Percentiles rank a stretch among this genome's conserved stretches.
Conservation (phyloP, 129 eudicot species). For the Chrysanthemum seticuspe region DNA sequence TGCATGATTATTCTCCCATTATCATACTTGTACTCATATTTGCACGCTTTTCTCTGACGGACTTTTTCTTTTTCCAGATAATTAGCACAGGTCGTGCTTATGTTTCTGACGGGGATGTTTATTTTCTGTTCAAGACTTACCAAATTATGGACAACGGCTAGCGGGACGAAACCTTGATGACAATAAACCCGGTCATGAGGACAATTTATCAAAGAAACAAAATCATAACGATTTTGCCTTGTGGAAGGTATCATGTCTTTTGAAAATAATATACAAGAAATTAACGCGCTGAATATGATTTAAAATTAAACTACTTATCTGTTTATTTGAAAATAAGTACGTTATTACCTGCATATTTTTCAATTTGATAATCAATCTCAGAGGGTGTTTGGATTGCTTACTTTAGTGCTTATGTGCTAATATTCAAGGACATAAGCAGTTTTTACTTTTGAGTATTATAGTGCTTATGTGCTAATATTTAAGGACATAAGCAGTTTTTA, state of each 20-base stretch:
- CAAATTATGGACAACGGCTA: conserved; percentile 54
- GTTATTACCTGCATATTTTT: too few species aligned
- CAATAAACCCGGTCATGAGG: conserved; percentile 83
- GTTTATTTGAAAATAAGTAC: too few species aligned
- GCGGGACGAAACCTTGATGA: conserved; percentile 77
- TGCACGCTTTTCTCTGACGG: background rate
- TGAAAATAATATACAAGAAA: background rate
- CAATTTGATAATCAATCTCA: too few species aligned
- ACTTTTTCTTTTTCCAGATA: conserved; percentile 40
- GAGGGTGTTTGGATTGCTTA: too few species aligned
- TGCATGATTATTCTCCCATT: background rate
- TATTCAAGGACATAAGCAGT: too few species aligned
- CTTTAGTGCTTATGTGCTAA: too few species aligned
- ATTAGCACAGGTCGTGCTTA: conserved; percentile 60
- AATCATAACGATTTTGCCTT: conserved; percentile 83
- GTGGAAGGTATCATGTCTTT: conserved; percentile 63
- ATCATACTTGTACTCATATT: background rate
- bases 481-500: too few species aligned
- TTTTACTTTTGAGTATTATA: too few species aligned
- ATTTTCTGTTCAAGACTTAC: conserved; percentile 66
- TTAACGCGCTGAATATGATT: too few species aligned
- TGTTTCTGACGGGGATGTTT: conserved; percentile 76
- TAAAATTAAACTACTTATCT: too few species aligned
- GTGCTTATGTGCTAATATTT: too few species aligned
- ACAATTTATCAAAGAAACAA: conserved; percentile 71